Percentiles rank a stretch among this genome's conserved stretches.
Evolutionary conservation across 257 asterid genomes (phyloP).

Genomic region (Solanum chaucha): DNA sequence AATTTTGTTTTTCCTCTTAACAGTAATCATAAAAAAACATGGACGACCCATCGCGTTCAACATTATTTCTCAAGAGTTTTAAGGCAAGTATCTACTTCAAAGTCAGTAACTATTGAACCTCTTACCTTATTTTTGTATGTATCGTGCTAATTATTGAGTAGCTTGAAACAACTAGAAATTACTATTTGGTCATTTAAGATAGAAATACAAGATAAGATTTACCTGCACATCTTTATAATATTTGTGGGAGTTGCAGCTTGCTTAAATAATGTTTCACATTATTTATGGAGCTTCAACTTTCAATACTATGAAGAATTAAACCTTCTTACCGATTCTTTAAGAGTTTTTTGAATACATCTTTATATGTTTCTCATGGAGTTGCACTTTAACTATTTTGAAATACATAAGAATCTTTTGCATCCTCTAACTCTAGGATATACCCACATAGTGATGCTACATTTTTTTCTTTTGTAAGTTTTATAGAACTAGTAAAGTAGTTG

Average conservation of each 20-base stretch:
- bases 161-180: not conserved
- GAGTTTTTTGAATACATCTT: not conserved
- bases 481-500: not conserved
- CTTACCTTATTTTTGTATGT: too few relatives aligned
- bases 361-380: too few relatives aligned
- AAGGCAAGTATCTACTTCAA: too few relatives aligned
- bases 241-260: not conserved
- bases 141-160: not conserved
- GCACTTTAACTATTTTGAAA: not conserved
- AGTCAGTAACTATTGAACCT: too few relatives aligned
- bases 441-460: not conserved
- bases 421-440: not conserved
- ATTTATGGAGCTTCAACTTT: not conserved
- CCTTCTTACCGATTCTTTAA: not conserved
- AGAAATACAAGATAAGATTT: too few relatives aligned
- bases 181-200: not conserved
- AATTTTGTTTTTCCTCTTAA: too few relatives aligned
- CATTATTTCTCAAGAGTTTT: too few relatives aligned
- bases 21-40: too few relatives aligned
- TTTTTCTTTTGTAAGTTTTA: not conserved
- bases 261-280: too few relatives aligned
- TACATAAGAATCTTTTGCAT: not conserved
- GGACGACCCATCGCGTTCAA: too few relatives aligned
- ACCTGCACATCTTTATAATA: not conserved
- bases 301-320: too few relatives aligned